phyloP scores from a whole-genome alignment of 345 rosid genomes.

The Pistacia integerrima region DNA sequence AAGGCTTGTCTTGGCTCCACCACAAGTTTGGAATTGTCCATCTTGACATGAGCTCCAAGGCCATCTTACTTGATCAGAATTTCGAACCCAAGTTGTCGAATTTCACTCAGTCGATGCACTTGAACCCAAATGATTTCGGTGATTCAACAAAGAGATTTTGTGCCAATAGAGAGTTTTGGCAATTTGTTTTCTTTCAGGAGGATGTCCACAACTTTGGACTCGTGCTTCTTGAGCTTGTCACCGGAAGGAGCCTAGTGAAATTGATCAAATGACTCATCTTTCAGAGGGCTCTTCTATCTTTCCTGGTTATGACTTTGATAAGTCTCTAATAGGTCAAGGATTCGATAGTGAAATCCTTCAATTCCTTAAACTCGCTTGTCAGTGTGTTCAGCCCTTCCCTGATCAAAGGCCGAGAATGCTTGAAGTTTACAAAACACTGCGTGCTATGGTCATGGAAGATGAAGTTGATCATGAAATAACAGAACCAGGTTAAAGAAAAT shows the following conservation, averaged over 20 bases:
- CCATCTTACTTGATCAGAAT: conserved; percentile 20
- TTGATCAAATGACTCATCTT: not conserved
- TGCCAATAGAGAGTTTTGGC: conserved; percentile 18
- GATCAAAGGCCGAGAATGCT: conserved; percentile 19
- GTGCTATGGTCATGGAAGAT: no score
- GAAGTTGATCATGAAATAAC: no score
- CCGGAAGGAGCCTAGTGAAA: not conserved
- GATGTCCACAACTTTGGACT: conserved; percentile 31
- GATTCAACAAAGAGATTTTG: not conserved
- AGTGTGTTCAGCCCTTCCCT: conserved; percentile 15
- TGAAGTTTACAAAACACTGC: conserved; percentile 13
- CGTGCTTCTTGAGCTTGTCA: conserved; percentile 27
- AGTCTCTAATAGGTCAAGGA: not conserved
- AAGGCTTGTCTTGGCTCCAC: conserved; percentile 37
- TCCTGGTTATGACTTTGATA: conserved; percentile 7
- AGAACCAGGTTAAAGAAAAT: no score
- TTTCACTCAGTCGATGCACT: conserved; percentile 16
- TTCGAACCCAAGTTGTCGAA: conserved; percentile 26
- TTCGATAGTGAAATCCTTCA: conserved; percentile 6
- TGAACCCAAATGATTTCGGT: not conserved
- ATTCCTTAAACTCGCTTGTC: conserved; percentile 22
- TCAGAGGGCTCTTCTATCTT: not conserved
- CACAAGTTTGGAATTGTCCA: conserved; percentile 18
- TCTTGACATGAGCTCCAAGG: conserved; percentile 21
- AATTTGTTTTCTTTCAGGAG: conserved; percentile 18